phyloP scores from a whole-genome alignment of 305 asterid genomes.

The Caryopteris hybrid region DNA sequence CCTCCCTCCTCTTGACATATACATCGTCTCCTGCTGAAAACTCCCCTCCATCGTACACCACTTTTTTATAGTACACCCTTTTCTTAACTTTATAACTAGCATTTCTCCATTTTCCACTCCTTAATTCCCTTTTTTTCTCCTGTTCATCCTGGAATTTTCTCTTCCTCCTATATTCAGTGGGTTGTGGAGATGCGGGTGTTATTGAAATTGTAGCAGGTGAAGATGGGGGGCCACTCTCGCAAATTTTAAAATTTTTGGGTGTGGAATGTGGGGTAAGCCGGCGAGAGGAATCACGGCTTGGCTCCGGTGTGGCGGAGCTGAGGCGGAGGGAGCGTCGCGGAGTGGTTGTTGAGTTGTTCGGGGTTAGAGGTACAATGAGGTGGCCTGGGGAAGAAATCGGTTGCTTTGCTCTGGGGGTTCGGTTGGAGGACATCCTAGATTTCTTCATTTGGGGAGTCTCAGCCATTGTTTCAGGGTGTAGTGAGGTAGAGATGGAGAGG shows the following conservation, averaged over 20 bases:
- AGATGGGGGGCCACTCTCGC: constrained; percentile 18
- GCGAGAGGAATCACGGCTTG: constrained; percentile 8
- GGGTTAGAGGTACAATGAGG: constrained; percentile 34
- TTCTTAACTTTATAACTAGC: constrained; percentile 24
- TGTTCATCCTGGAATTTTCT: constrained; percentile 22
- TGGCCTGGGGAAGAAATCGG: too few relatives aligned
- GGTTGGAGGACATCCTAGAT: constrained; percentile 11
- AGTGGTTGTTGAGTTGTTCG: constrained; percentile 14
- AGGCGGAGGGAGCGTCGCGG: constrained; percentile 36
- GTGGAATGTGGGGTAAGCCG: constrained; percentile 21
- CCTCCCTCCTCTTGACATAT: constrained; percentile 76
- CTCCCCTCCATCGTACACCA: constrained; percentile 64
- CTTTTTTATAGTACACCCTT: constrained; percentile 65
- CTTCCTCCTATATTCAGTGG: constrained; percentile 41
- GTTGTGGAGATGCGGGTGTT: constrained; percentile 49
- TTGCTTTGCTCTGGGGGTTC: too few relatives aligned
- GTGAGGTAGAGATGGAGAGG: too few relatives aligned
- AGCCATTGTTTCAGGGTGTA: constrained; percentile 25
- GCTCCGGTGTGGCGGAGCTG: constrained; percentile 17
- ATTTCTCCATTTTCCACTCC: constrained; percentile 21
- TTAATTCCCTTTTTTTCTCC: constrained; percentile 27
- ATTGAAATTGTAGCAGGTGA: constrained; percentile 26
- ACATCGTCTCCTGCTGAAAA: constrained; percentile 76
- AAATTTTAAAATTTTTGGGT: background rate
- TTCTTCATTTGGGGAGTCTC: constrained; percentile 24